Evolutionary conservation across 805 yeast species (phyloP).

Genomic region (Ogataea neopini): DNA sequence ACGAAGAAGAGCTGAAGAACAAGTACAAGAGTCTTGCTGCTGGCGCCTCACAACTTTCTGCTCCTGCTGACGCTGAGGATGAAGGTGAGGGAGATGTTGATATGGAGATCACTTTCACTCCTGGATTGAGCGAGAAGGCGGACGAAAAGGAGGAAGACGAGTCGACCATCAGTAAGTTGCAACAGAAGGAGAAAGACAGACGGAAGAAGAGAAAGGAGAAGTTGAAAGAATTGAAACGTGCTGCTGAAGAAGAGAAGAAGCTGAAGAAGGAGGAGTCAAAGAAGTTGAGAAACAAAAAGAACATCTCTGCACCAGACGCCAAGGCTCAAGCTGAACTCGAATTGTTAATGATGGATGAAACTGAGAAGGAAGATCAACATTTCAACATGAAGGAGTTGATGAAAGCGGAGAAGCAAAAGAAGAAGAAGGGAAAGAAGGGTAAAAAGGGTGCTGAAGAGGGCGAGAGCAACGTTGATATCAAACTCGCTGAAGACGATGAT

Average conservation of each 20-base stretch:
- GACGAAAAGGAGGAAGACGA: conserved; percentile 43
- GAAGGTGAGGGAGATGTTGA: conserved; percentile 70
- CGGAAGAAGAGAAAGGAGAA: conserved; percentile 80
- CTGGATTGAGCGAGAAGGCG: conserved; percentile 62
- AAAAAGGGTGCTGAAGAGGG: conserved; percentile 50
- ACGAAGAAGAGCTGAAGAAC: conserved; percentile 47
- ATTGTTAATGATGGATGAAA: conserved; percentile 67
- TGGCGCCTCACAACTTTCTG: conserved; percentile 19
- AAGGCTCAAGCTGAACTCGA: conserved; percentile 71
- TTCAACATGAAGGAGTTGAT: conserved; percentile 78
- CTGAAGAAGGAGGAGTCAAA: conserved; percentile 37
- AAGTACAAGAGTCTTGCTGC: conserved; percentile 61
- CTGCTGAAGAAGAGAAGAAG: conserved; percentile 52
- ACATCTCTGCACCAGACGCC: conserved; percentile 37
- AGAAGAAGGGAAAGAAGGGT: conserved; percentile 49
- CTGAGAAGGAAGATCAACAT: conserved; percentile 53
- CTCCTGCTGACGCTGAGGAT: conserved; percentile 21
- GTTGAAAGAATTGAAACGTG: conserved; percentile 58
- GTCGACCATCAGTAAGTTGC: conserved; percentile 75
- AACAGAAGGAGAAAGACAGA: conserved; percentile 90
- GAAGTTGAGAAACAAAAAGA: conserved; percentile 27
- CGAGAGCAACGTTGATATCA: conserved; percentile 42
- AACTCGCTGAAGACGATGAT: conserved; percentile 75
- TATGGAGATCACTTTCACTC: conserved; percentile 95
- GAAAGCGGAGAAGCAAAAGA: conserved; percentile 68